Evolutionary conservation across 306 rosid genomes (phyloP), one percentile per base, ranked within the genome.

Genomic region (Trichosanthes truncata): DNA sequence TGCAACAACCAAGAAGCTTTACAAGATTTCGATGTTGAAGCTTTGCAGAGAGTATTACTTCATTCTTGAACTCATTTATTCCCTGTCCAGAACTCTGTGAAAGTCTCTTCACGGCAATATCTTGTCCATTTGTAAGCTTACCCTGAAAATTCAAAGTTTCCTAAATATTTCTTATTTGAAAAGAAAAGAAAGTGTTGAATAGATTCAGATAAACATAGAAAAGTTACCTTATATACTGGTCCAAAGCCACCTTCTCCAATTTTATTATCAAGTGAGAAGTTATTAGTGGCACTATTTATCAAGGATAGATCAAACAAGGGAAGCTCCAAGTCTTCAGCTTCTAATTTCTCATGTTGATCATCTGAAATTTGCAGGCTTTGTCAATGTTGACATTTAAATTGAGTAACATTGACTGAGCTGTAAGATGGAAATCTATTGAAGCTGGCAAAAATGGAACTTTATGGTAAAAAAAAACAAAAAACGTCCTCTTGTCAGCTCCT

Each of bases 1-100:
- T 74, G 87, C 92, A 89, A 45, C 86, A 91, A 2, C 93, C 96
- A 60, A 89, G 81, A 62, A 91, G 86, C 46, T 82, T 89, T 33
- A 89, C 96, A 14, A 91, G 89, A 83, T 91, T 89, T 77, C 92
- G 82, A 33, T 91, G 96, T 73, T 90, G 92, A 84, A 92, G 97
- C 12, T 92, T 87, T 3, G 90, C 90, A n/a, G 87, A 84, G 62
- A 87, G 77, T 25, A 6, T 51, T 15, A 90, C 89, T 88, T 92
- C 94, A 59, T 90, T 90, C 78, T 81, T 84, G 84, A 90, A 90
- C 83, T 90, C 92, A 3, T 83, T 36, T 12, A 84, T 49, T 75
- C 93, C 93, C 84, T 92, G 97, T 40, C 90, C 89, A 4, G 91
- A 87, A 14, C 82, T 57, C 4, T 13, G 69, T 59, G 91, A 80